Evolutionary conservation across 2,329 filamentous ascomycete species (phyloP).

Genomic region (Penicillium italicum): DNA sequence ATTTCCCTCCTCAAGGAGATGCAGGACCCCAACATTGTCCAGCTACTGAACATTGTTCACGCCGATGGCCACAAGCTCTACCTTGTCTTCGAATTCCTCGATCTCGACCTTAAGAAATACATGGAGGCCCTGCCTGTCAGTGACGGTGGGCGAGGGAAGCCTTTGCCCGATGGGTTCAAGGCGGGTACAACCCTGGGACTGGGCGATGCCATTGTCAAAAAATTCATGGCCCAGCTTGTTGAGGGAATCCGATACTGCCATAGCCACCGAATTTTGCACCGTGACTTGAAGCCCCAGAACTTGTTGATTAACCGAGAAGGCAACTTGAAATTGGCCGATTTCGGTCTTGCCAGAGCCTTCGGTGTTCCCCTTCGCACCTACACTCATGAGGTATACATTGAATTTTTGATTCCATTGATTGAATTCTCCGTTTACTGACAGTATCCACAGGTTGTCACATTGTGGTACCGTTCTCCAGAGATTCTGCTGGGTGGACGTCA

Average conservation of each 20-base stretch:
- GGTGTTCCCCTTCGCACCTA: conserved; percentile 88
- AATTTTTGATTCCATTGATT: not conserved
- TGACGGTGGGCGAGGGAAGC: conserved; percentile 80
- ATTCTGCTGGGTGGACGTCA: conserved; percentile 86
- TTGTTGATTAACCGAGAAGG: conserved; percentile 80
- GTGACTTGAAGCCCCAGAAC: conserved; percentile 88
- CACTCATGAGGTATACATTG: conserved; percentile 68
- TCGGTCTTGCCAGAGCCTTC: conserved; percentile 83
- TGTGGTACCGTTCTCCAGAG: conserved; percentile 90
- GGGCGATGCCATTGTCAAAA: conserved; percentile 78
- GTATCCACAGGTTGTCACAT: conserved; percentile 67
- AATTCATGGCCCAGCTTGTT: conserved; percentile 86
- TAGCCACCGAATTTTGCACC: conserved; percentile 79
- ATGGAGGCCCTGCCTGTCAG: conserved; percentile 85
- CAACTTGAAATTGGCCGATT: conserved; percentile 87
- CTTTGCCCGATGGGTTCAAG: conserved; percentile 72
- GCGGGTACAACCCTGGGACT: conserved; percentile 66
- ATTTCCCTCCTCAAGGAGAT: conserved; percentile 94
- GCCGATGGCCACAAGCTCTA: conserved; percentile 94
- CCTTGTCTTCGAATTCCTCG: conserved; percentile 87
- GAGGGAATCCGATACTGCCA: conserved; percentile 85
- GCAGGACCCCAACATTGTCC: conserved; percentile 86
- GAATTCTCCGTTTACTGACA: conserved; percentile 6
- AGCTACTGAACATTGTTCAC: conserved; percentile 86
- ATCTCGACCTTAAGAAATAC: conserved; percentile 90